phyloP scores from a whole-genome alignment of 2,329 filamentous ascomycete species.

The Phyllosticta citriasiana region DNA sequence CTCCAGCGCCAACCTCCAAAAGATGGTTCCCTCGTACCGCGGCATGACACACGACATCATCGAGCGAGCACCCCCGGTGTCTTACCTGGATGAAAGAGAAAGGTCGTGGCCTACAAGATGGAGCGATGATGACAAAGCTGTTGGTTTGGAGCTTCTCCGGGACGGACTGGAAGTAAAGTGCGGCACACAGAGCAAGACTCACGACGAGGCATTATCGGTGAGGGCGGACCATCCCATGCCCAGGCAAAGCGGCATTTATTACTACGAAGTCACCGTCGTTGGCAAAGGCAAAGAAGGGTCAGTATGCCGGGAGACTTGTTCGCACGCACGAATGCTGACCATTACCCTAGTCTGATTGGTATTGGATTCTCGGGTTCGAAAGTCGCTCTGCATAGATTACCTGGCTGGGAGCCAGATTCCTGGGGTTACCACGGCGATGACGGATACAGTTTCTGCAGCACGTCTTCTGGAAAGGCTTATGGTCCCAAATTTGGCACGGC shows the following conservation, averaged over 20 bases:
- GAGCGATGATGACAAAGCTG: constrained; percentile 69
- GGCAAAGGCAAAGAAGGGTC: constrained; percentile 60
- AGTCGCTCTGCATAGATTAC: constrained; percentile 49
- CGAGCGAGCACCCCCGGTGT: constrained; percentile 52
- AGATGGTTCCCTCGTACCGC: constrained; percentile 56
- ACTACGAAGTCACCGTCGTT: constrained; percentile 67
- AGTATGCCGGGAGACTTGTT: constrained; percentile 23
- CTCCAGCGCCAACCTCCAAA: constrained; percentile 49
- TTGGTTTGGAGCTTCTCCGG: constrained; percentile 60
- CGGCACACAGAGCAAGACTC: constrained; percentile 45
- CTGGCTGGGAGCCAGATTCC: constrained; percentile 56
- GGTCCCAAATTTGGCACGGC: constrained; percentile 49
- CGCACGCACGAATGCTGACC: constrained; percentile 4
- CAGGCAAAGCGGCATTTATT: constrained; percentile 83
- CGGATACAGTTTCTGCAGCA: constrained; percentile 52
- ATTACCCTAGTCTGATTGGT: constrained; percentile 36
- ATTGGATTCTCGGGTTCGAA: constrained; percentile 53
- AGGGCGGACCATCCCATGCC: constrained; percentile 82
- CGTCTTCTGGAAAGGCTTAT: constrained; percentile 47
- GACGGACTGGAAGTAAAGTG: constrained; percentile 65
- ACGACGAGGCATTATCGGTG: constrained; percentile 70
- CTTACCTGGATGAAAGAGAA: constrained; percentile 7
- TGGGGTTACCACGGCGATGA: constrained; percentile 61
- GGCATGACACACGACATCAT: constrained; percentile 78
- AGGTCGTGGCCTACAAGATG: constrained; percentile 62